Conservation (phyloP, 371 early-diverging fungal genomes). For the Mortierella sp. region DNA sequence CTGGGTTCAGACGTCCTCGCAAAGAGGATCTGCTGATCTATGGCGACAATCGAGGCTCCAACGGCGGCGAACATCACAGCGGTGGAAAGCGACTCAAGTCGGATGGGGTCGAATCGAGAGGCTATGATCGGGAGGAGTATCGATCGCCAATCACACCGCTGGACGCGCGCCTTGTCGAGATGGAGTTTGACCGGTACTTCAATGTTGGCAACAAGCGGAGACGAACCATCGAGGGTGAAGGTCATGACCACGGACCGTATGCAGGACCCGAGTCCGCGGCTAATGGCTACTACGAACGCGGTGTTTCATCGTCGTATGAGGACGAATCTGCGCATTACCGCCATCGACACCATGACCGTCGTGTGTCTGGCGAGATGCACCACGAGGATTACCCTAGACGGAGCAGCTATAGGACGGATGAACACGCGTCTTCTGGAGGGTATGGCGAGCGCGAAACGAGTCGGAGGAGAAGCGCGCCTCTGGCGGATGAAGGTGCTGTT, state of each 20-base stretch:
- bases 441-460: conserved; percentile 2
- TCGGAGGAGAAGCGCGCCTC: neutral
- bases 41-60: conserved; percentile 6
- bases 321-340: conserved; percentile 7
- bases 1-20: conserved; percentile 13
- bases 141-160: conserved; percentile 3
- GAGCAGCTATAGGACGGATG: neutral
- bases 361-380: neutral
- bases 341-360: neutral
- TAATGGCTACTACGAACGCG: neutral
- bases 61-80: neutral
- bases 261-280: neutral
- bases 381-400: conserved; percentile 15
- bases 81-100: conserved; percentile 27
- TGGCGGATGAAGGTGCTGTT: neutral
- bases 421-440: neutral
- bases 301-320: neutral
- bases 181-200: conserved; percentile 53
- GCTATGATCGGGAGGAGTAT: conserved; percentile 9
- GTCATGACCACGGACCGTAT: neutral
- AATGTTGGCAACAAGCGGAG: conserved; percentile 42
- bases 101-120: conserved; percentile 16
- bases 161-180: conserved; percentile 36
- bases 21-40: conserved; percentile 13
- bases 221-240: conserved; percentile 12